Conservation (phyloP, 768 basidiomycete species). For the Mrakia gelida region DNA sequence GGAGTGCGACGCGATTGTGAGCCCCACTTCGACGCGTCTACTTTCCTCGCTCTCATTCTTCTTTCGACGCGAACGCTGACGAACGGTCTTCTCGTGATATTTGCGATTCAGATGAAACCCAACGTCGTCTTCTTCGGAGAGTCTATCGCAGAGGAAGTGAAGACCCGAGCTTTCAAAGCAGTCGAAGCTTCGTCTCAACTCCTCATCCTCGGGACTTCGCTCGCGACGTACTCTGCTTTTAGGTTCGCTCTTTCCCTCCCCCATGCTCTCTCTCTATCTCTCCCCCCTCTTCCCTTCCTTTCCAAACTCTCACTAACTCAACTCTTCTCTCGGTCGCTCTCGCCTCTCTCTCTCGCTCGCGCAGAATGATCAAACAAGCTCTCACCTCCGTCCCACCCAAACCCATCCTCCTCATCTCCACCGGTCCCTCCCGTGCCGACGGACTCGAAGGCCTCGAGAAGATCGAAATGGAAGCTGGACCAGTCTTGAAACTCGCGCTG, state of each 20-base stretch:
- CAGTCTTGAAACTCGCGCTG: constrained; percentile 66
- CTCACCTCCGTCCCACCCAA: constrained; percentile 58
- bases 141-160: constrained; percentile 63
- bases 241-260: constrained; percentile 51
- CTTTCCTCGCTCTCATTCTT: neutral
- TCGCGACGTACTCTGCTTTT: constrained; percentile 90
- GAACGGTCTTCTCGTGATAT: constrained; percentile 83
- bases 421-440: constrained; percentile 86
- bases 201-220: constrained; percentile 79
- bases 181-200: constrained; percentile 62
- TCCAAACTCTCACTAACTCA: neutral
- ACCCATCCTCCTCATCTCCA: constrained; percentile 74
- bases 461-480: constrained; percentile 69
- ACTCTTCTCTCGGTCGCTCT: neutral
- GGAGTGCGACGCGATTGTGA: constrained; percentile 54
- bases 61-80: constrained; percentile 51
- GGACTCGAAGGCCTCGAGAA: constrained; percentile 59
- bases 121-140: constrained; percentile 54
- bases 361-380: constrained; percentile 73
- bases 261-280: neutral
- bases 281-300: too few species aligned
- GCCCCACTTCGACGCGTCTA: constrained; percentile 7
- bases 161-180: constrained; percentile 60
- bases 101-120: constrained; percentile 29
- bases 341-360: neutral